These are phyloP conservation scores for Russula sp. DNA, from an alignment of 768 basidiomycete genomes.

Conservation along the genomic window DNA sequence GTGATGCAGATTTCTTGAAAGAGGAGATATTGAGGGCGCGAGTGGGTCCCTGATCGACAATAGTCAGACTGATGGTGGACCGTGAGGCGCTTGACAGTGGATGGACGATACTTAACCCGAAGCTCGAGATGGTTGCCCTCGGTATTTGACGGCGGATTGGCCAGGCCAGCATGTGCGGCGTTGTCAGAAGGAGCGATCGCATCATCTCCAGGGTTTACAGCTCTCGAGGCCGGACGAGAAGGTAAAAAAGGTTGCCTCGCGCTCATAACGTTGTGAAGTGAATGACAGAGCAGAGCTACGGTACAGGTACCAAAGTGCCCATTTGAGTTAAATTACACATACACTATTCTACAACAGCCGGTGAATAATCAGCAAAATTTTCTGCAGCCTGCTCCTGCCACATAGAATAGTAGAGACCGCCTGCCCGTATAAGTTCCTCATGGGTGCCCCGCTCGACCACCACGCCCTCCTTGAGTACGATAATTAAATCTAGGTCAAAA, in stretches of 20 bases:
- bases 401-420: conserved; percentile 74
- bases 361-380: conserved; percentile 11
- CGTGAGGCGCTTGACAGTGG: background rate
- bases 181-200: background rate
- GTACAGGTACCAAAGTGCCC: no score
- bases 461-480: conserved; percentile 85
- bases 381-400: conserved; percentile 66
- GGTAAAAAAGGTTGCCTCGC: conserved; percentile 21
- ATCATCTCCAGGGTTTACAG: conserved; percentile 2
- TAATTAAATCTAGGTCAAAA: conserved; percentile 65
- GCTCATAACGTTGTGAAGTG: conserved; percentile 2
- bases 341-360: conserved; percentile 14
- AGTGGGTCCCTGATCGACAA: background rate
- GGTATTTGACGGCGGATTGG: background rate
- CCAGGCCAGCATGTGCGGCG: background rate
- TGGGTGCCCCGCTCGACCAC: conserved; percentile 94
- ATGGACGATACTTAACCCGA: background rate
- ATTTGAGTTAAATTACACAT: background rate
- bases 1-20: conserved; percentile 8
- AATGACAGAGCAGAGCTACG: no score
- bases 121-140: background rate
- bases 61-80: background rate
- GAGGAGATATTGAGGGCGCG: conserved; percentile 13
- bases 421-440: conserved; percentile 66
- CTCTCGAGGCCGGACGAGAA: conserved; percentile 15